Percentiles rank a stretch among this genome's conserved stretches.
phyloP scores from a whole-genome alignment of 106 monocot species.

The Chionographis japonica region DNA sequence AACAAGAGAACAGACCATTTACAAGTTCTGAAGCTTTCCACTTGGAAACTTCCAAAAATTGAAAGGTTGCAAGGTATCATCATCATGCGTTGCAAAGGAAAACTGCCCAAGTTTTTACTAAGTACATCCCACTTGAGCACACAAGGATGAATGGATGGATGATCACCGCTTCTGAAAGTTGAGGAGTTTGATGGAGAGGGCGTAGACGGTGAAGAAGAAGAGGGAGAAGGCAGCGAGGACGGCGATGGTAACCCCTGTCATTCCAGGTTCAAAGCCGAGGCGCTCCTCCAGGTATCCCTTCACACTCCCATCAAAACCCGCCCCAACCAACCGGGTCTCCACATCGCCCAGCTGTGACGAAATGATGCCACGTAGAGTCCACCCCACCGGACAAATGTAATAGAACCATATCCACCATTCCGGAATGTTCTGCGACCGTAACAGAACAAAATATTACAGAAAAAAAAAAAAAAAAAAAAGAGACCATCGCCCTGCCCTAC shows the following conservation, averaged over 20 bases:
- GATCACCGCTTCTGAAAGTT: conserved; percentile 44
- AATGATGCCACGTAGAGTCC: conserved; percentile 53
- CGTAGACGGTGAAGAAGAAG: conserved; percentile 38
- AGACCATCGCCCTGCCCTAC: no score
- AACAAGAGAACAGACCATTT: no score
- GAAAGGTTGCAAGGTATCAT: no score
- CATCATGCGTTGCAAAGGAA: no score
- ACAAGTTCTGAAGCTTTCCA: no score
- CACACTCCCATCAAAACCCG: conserved; percentile 35
- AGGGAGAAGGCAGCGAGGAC: conserved; percentile 25
- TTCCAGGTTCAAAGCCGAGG: conserved; percentile 28
- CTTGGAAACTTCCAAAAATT: no score
- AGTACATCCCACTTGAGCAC: no score
- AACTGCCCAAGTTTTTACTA: no score
- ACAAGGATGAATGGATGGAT: no score
- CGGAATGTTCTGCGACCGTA: conserved; percentile 29
- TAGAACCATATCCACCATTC: conserved; percentile 54
- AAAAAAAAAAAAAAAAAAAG: neutral
- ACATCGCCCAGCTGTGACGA: conserved; percentile 49
- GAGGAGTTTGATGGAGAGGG: conserved; percentile 28
- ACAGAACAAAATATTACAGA: neutral
- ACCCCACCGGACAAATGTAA: conserved; percentile 29
- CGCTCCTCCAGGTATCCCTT: conserved; percentile 22
- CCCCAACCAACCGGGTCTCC: conserved; percentile 22
- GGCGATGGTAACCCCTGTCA: conserved; percentile 4